A percentile compares a stretch with the other conserved stretches of the same genome.
Evolutionary conservation across 768 basidiomycete species (phyloP).

Genomic region (Trametes elegans): DNA sequence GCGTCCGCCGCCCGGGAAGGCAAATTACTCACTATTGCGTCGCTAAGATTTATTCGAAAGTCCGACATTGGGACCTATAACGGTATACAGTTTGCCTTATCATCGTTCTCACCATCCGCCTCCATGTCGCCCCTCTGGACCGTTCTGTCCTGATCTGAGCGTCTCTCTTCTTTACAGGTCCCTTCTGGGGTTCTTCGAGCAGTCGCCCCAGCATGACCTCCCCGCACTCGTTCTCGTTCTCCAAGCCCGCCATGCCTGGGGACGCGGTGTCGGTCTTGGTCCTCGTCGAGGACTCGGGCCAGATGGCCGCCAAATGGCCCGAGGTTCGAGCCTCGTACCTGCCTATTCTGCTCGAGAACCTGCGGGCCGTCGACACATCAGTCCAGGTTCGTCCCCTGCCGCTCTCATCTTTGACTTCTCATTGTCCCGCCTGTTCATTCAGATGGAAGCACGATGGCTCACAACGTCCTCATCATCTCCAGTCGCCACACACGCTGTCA

Average conservation of each 20-base stretch:
- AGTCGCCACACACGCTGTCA: constrained; percentile 7
- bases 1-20: constrained; percentile 10
- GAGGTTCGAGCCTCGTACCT: constrained; percentile 27
- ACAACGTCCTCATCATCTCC: constrained; percentile 21
- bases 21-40: constrained; percentile 13
- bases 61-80: constrained; percentile 29
- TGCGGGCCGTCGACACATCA: constrained; percentile 23
- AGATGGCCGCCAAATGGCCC: constrained; percentile 26
- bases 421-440: constrained; percentile 8
- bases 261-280: constrained; percentile 30
- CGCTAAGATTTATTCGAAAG: constrained; percentile 23
- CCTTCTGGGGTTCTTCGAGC: constrained; percentile 16
- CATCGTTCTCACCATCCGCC: constrained; percentile 23
- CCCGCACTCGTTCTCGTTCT: constrained; percentile 21
- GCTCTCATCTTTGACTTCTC: constrained; percentile 5
- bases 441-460: constrained; percentile 29
- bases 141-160: constrained; percentile 19
- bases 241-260: constrained; percentile 21
- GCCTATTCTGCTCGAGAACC: constrained; percentile 25
- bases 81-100: constrained; percentile 27
- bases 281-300: constrained; percentile 28
- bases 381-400: constrained; percentile 22
- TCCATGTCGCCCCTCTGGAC: constrained; percentile 19
- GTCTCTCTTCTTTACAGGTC: constrained; percentile 17
- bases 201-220: constrained; percentile 19